These are phyloP conservation scores for Daedalea quercina DNA, from an alignment of 768 basidiomycete genomes.

Conservation along the genomic window DNA sequence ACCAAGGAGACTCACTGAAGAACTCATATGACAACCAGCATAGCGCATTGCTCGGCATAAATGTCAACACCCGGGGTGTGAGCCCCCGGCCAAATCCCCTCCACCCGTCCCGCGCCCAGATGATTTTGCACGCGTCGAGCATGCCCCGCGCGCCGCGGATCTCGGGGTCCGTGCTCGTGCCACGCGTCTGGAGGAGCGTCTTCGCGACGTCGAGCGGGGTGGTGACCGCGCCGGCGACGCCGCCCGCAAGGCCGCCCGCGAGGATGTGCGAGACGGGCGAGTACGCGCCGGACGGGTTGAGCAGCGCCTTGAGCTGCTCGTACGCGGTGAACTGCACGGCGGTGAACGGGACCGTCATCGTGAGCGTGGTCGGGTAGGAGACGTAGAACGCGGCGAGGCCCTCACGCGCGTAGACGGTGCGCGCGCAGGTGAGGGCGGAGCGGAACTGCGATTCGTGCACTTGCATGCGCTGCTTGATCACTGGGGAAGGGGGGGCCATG, in stretches of 20 bases:
- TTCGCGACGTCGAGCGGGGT: constrained; percentile 98
- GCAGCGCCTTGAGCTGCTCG: constrained; percentile 79
- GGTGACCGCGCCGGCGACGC: constrained; percentile 90
- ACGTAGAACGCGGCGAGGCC: constrained; percentile 93
- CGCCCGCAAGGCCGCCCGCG: constrained; percentile 90
- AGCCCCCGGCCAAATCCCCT: constrained; percentile 85
- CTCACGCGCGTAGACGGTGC: constrained; percentile 77
- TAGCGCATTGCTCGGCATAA: constrained; percentile 94
- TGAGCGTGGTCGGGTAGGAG: constrained; percentile 96
- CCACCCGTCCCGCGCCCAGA: constrained; percentile 79
- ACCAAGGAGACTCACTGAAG: constrained; percentile 76
- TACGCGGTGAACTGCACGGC: constrained; percentile 97
- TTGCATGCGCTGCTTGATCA: constrained; percentile 99
- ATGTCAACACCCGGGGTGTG: constrained; percentile 86
- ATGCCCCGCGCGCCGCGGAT: constrained; percentile 83
- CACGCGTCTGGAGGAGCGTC: constrained; percentile 92
- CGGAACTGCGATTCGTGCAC: constrained; percentile 89
- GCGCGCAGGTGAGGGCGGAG: constrained; percentile 81
- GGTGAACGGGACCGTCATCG: constrained; percentile 95
- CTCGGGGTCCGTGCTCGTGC: constrained; percentile 77
- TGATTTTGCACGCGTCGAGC: constrained; percentile 81
- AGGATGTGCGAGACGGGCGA: constrained; percentile 91
- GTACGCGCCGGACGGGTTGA: constrained; percentile 85
- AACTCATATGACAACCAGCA: constrained; percentile 99
- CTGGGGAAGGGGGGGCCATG: constrained; percentile 35